Conservation (phyloP, 495 filamentous ascomycete genomes). For the Penicillium subrubescens region DNA sequence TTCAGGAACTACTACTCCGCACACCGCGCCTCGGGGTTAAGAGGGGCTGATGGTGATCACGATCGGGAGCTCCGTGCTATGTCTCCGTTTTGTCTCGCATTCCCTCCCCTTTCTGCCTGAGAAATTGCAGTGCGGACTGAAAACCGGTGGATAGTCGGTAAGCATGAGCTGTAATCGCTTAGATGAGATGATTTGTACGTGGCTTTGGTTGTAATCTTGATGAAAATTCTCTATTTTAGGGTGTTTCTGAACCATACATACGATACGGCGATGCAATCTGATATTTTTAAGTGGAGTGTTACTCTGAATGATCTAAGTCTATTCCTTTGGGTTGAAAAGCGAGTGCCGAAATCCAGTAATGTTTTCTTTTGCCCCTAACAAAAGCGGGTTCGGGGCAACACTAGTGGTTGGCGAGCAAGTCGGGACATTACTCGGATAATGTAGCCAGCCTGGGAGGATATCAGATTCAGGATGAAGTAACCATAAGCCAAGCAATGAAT, state of each 20-base stretch:
- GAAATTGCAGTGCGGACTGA: constrained; percentile 6
- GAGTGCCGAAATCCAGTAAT: background rate
- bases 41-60: constrained; percentile 3
- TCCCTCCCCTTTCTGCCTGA: background rate
- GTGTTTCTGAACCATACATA: no score
- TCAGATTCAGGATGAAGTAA: background rate
- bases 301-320: background rate
- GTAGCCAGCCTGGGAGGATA: background rate
- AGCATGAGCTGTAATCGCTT: constrained; percentile 6
- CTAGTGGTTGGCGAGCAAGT: background rate
- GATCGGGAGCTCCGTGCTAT: constrained; percentile 11
- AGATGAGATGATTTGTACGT: background rate
- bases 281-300: background rate
- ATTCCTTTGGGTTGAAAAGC: background rate
- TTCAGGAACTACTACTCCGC: constrained; percentile 15
- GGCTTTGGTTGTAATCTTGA: background rate
- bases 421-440: constrained; percentile 7
- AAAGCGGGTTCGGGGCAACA: background rate
- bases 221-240: background rate
- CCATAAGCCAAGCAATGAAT: constrained; percentile 1
- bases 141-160: constrained; percentile 12
- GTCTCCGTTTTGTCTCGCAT: constrained; percentile 21
- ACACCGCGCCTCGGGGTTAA: background rate
- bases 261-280: background rate
- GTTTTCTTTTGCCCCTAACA: background rate